Base-by-base conservation (phyloP, 164 flowering plant genomes). In the Taxillus chinensis region DNA sequence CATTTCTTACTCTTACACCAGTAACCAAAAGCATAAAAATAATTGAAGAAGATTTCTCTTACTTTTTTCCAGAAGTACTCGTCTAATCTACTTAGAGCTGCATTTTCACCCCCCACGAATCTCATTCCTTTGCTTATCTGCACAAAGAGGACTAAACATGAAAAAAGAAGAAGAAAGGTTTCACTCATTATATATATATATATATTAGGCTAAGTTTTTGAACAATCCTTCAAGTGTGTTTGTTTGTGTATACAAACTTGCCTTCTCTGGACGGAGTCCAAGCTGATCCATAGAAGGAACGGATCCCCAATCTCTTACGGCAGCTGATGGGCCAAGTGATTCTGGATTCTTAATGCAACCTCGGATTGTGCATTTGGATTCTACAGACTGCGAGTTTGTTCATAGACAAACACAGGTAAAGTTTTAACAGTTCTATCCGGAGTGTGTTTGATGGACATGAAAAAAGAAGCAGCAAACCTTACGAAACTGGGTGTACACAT, bases 31-130 rank as follows among this genome's bases (percentile, higher is more conserved):
- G 27, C 27, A 27, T 27, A 2, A 27, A 27, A 27, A 27, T 27
- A 27, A 27, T 27, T 10, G 15, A 55, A 10, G 37, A 54, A 52
- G 52, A n/a, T 52, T 52, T 12, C 37, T 57, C 73, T 57, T 80
- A 69, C 98, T 90, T 90, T 90, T 65, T 83, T 85, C 98, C 96
- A 92, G 62, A 92, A 86, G 71, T 92, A 90, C 64, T 92, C 96
- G 51, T 76, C 48, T 14, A 92, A 83, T 74, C 96, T 80, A 66
- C 86, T 63, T 61, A 92, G 61, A 49, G 96, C 95, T 27, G 92
- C 92, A 74, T 71, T 85, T 83, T 92, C 98, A 65, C 98, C 98
- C 0, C 98, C 98, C 2, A 74, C 42, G 68, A 88, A 85, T 51
- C 70, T 60, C 87, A 88, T 76, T 62, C 98, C 96, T 69, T 71